Percentiles rank a stretch among this genome's conserved stretches.
Conservation (phyloP, 1,139 yeast species). For the Lipomyces yarrowii region DNA sequence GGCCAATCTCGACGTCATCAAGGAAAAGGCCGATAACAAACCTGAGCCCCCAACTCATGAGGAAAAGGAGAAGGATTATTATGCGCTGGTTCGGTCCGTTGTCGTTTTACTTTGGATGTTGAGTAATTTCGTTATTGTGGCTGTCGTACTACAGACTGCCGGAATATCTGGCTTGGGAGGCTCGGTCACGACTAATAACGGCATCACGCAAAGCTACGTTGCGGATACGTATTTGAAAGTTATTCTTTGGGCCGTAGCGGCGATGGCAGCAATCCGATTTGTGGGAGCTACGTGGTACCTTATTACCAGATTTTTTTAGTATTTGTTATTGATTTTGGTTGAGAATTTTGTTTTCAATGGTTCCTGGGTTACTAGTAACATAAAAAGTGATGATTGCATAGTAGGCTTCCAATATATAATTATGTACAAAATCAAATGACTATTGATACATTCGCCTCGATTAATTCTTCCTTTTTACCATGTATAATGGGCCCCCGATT, state of each 20-base stretch:
- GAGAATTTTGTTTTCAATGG: neutral
- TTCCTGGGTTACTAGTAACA: neutral
- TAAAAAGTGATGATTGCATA: neutral
- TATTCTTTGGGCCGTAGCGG: conserved; percentile 79
- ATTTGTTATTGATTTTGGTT: neutral
- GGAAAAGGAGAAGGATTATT: conserved; percentile 60
- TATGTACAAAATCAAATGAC: conserved; percentile 6
- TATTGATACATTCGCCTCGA: neutral
- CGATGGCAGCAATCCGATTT: conserved; percentile 68
- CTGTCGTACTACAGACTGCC: conserved; percentile 71
- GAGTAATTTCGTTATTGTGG: conserved; percentile 65
- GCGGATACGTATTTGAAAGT: conserved; percentile 61
- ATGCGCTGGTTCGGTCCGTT: conserved; percentile 74
- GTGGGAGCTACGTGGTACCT: conserved; percentile 50
- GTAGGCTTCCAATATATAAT: neutral
- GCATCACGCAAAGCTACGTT: conserved; percentile 29
- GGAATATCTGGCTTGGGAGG: conserved; percentile 50
- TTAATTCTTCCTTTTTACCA: conserved; percentile 15
- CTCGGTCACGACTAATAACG: conserved; percentile 34
- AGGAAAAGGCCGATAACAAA: conserved; percentile 37
- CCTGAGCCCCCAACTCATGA: conserved; percentile 29
- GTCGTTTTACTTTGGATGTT: conserved; percentile 82
- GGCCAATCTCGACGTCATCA: conserved; percentile 47
- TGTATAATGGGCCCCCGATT: conserved; percentile 20
- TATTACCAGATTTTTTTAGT: conserved; percentile 37